Base-by-base conservation (phyloP, 768 basidiomycete genomes). In the Russula lepida region DNA sequence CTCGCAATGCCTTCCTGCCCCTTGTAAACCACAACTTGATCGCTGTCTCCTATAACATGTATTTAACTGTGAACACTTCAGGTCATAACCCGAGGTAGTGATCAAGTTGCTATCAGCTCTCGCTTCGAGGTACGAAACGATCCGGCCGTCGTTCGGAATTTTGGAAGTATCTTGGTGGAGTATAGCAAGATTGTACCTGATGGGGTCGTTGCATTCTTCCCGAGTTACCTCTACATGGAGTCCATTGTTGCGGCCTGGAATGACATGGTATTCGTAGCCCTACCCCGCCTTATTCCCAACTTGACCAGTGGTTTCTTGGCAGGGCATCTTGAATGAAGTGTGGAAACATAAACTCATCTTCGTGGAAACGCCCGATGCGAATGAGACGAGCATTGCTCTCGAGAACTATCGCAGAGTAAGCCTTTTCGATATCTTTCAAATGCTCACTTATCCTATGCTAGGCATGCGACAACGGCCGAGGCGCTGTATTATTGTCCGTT, bases 201-300 rank as follows among this genome's bases (percentile, higher is more conserved):
- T 73, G 97, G 97, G 13, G 90, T 99, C 63, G 97, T 98, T 21
- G 95, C 94, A 4, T 99, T 99, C 80, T 99, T 99, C 75, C 97
- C 97, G 21, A 93, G 91, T 74, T 99, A 99, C 75, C 84, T 99
- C 15, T 99, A 99, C 73, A 99, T 99, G 97, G 97, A 99, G 74
- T 94, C 92, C 25, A 99, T 99, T 61, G 97, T 98, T 12, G 93
- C 94, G 2, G 97, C 97, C n/a, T 99, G 97, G 97, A 98, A 98
- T 70, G 97, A 99, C 73, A 99, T 99, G 97, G 97, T 95, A 71
- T 32, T 58, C 74, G 73, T n/a, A 37, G 51, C 19, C 2, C 4
- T 12, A 43, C 19, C 21, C 1, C 32, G 3, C 19, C 28, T 3
- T 21, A 35, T 44, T 9, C 37, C n/a, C 9, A 32, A 37, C n/a